These are phyloP conservation scores for Lentinus tigrinus DNA, from an alignment of 768 basidiomycete species.

Conservation along the genomic window DNA sequence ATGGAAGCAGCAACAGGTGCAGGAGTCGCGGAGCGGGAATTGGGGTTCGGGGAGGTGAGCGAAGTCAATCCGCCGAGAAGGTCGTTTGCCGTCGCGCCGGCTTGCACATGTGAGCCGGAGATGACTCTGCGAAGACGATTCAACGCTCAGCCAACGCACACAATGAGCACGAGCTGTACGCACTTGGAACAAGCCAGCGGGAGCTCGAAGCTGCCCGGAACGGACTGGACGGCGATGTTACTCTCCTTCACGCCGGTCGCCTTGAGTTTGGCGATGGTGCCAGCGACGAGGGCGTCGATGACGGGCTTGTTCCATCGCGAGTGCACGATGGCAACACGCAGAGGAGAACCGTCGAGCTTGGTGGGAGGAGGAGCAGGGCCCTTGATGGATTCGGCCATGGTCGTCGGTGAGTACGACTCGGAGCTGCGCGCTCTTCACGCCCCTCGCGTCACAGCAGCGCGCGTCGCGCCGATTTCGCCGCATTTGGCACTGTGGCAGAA, in stretches of 20 bases:
- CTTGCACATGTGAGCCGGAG: conserved; percentile 81
- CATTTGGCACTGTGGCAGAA: conserved; percentile 16
- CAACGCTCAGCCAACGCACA: neutral
- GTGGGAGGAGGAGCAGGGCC: conserved; percentile 61
- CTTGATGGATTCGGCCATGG: conserved; percentile 59
- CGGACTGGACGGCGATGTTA: conserved; percentile 89
- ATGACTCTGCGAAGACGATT: conserved; percentile 64
- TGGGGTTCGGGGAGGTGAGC: conserved; percentile 55
- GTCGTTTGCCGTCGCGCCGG: conserved; percentile 75
- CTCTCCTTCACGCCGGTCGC: conserved; percentile 82
- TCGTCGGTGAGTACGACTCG: conserved; percentile 7
- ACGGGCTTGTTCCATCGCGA: conserved; percentile 93
- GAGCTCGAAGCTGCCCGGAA: conserved; percentile 94
- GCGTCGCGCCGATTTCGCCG: neutral
- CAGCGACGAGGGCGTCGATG: conserved; percentile 81
- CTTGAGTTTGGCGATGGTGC: conserved; percentile 77
- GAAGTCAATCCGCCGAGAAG: conserved; percentile 65
- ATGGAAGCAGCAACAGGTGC: conserved; percentile 32
- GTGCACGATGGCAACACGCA: conserved; percentile 91
- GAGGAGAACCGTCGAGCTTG: conserved; percentile 72
- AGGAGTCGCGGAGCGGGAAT: conserved; percentile 36
- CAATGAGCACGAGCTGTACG: conserved; percentile 25
- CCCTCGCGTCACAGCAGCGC: neutral
- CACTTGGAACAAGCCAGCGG: conserved; percentile 84
- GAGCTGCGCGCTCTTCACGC: neutral